Conservation (phyloP, 345 rosid genomes). For the Syzygium jambos region DNA sequence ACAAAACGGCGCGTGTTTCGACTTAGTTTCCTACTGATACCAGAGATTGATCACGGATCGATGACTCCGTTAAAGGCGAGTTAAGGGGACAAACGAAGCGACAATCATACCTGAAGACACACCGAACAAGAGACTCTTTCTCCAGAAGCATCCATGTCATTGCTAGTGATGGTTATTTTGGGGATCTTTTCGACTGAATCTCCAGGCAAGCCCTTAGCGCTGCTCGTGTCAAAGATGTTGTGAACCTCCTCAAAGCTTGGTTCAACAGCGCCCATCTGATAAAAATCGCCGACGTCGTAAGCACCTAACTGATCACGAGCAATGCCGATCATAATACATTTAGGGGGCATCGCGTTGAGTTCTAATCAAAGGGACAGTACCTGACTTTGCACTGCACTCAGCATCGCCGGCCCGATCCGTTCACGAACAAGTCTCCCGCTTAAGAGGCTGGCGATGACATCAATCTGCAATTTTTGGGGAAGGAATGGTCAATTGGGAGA, state of each 20-base stretch:
- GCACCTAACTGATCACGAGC: not conserved
- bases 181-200: conserved; percentile 83
- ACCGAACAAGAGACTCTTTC: conserved; percentile 84
- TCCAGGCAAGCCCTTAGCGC: conserved; percentile 67
- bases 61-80: not conserved
- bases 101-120: conserved; percentile 76
- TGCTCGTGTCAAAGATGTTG: conserved; percentile 82
- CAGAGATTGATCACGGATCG: not conserved
- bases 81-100: too few species aligned
- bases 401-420: conserved; percentile 97
- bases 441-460: conserved; percentile 93
- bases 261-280: conserved; percentile 94
- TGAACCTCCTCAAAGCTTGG: conserved; percentile 64
- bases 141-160: conserved; percentile 64
- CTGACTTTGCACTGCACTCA: conserved; percentile 99
- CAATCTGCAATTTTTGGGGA: conserved; percentile 51
- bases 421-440: conserved; percentile 98
- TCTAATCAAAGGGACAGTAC: conserved; percentile 20
- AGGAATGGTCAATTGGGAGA: not conserved
- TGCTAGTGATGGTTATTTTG: conserved; percentile 56
- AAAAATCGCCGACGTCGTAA: not conserved
- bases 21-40: not conserved
- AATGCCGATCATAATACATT: not conserved
- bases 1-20: not conserved
- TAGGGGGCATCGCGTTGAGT: not conserved